phyloP scores from a whole-genome alignment of 1,284 basidiomycete genomes.

The Malassezia yamatoensis region DNA sequence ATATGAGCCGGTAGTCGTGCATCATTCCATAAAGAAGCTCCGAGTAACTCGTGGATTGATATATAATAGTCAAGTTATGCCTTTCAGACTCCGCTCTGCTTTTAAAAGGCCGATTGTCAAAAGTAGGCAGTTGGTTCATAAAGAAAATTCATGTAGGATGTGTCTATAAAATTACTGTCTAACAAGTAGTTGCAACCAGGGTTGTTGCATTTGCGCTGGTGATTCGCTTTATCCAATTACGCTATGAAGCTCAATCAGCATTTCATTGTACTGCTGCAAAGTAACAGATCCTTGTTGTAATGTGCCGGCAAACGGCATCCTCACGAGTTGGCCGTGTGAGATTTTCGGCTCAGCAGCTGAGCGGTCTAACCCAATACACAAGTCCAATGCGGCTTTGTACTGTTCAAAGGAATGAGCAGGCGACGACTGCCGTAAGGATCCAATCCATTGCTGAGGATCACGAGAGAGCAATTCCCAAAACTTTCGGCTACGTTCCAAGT shows the following conservation, averaged over 20 bases:
- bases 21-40: not conserved
- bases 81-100: too few relatives aligned
- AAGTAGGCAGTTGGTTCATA: too few relatives aligned
- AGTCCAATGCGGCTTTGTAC: slow-evolving; percentile 27
- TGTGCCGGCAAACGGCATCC: slow-evolving; percentile 8
- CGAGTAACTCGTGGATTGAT: not conserved
- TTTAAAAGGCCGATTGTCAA: too few relatives aligned
- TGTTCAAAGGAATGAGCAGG: slow-evolving; percentile 23
- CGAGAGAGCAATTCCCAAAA: slow-evolving; percentile 58
- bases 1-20: slow-evolving; percentile 11
- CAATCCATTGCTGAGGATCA: slow-evolving; percentile 14
- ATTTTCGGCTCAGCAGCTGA: not conserved
- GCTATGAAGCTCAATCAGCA: slow-evolving; percentile 33
- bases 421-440: not conserved
- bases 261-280: slow-evolving; percentile 1
- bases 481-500: slow-evolving; percentile 64
- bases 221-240: too few relatives aligned
- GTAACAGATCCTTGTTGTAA: not conserved
- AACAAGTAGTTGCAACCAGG: too few relatives aligned
- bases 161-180: too few relatives aligned
- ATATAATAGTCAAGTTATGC: not conserved
- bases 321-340: not conserved
- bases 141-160: too few relatives aligned
- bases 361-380: slow-evolving; percentile 37
- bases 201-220: not conserved